phyloP scores from a whole-genome alignment of 139 green algal species.

The Chlorella sorokiniana region DNA sequence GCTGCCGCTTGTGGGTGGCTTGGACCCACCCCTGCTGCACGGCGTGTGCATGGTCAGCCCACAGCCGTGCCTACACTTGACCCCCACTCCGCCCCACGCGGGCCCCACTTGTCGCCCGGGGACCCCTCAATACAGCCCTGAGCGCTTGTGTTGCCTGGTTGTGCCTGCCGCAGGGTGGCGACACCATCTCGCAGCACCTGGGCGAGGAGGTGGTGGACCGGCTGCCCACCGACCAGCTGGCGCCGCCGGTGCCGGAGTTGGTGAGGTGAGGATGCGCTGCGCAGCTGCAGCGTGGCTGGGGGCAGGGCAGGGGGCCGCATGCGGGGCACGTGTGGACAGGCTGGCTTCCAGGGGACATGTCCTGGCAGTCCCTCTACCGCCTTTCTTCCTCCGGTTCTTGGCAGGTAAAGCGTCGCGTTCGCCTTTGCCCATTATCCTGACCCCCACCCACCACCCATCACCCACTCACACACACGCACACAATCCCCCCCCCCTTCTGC shows the following conservation, averaged over 20 bases:
- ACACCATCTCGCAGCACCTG: constrained; percentile 32
- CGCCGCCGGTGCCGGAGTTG: constrained; percentile 30
- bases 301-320: neutral
- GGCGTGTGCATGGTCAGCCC: too few species aligned
- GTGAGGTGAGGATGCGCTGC: constrained; percentile 16
- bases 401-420: too few species aligned
- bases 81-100: neutral
- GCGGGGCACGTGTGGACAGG: too few species aligned
- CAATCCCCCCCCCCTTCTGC: neutral
- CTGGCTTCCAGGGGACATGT: neutral
- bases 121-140: too few species aligned
- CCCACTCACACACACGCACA: neutral
- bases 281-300: neutral
- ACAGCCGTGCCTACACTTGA: too few species aligned
- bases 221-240: constrained; percentile 27
- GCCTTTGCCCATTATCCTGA: too few species aligned
- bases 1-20: too few species aligned
- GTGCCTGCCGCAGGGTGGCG: constrained; percentile 9
- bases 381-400: neutral
- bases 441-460: neutral
- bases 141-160: too few species aligned
- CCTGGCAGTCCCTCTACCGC: neutral
- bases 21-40: too few species aligned
- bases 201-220: constrained; percentile 29
- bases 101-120: too few species aligned